Conservation (phyloP, 1,284 basidiomycete genomes). For the Puccinia brachypodii region DNA sequence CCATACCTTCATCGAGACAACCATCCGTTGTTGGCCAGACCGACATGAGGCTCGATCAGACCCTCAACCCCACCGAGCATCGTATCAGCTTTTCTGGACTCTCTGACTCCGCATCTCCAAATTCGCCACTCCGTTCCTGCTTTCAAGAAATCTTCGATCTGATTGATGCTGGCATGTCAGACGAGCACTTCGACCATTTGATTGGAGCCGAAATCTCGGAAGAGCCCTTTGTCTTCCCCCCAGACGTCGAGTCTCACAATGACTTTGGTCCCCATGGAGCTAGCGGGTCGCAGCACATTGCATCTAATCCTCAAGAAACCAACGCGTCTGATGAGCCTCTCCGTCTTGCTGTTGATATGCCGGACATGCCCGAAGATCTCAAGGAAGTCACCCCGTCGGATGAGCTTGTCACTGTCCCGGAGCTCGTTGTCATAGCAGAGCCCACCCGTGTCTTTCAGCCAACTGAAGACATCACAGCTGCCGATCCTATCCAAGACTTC, state of each 20-base stretch:
- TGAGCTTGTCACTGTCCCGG: neutral
- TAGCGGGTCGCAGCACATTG: too few species aligned
- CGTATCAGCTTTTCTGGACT: neutral
- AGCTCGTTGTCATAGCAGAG: neutral
- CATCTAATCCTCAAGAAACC: neutral
- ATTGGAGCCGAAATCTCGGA: neutral
- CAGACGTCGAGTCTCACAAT: neutral
- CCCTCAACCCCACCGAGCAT: neutral
- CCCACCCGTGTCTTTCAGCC: too few species aligned
- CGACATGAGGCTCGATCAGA: neutral
- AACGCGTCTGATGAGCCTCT: neutral
- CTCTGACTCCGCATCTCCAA: neutral
- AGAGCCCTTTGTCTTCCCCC: neutral
- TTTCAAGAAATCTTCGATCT: conserved; percentile 28
- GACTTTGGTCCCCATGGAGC: too few species aligned
- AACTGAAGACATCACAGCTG: neutral
- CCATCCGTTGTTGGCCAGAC: neutral
- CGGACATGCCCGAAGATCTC: neutral
- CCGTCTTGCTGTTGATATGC: neutral
- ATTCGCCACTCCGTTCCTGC: neutral
- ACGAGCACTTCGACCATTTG: neutral
- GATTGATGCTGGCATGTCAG: neutral
- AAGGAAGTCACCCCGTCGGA: neutral
- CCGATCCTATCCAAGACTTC: neutral
- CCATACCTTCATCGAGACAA: conserved; percentile 4